Percentiles rank a stretch among this genome's conserved stretches.
Conservation (phyloP, 257 asterid species). For the Scutellaria galericulata region DNA sequence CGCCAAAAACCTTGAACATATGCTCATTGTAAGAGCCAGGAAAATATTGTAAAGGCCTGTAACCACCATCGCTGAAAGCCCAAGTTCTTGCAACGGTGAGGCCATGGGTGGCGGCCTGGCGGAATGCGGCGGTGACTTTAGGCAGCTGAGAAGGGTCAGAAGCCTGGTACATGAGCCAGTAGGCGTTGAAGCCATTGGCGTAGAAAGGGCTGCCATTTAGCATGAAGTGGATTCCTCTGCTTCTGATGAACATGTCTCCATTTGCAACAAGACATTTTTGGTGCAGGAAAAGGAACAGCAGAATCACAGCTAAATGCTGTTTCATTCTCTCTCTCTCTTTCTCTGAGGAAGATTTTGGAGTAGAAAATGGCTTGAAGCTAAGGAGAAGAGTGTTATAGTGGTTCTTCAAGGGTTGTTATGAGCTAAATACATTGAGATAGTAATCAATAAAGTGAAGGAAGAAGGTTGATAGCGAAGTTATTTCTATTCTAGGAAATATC, state of each 20-base stretch:
- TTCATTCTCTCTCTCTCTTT: constrained; percentile 39
- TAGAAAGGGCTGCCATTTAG: constrained; percentile 69
- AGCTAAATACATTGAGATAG: not conserved
- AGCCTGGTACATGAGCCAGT: constrained; percentile 89
- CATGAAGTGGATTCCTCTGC: constrained; percentile 71
- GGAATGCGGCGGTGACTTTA: constrained; percentile 72
- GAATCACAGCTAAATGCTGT: constrained; percentile 40
- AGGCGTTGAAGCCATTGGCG: constrained; percentile 94
- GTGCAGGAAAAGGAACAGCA: constrained; percentile 51
- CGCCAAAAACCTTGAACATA: constrained; percentile 58
- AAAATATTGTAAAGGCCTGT: constrained; percentile 62
- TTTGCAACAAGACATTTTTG: constrained; percentile 43
- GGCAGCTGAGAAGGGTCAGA: constrained; percentile 75
- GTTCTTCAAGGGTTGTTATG: not conserved
- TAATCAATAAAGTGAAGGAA: not conserved
- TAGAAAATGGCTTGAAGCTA: not conserved
- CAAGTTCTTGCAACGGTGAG: constrained; percentile 89
- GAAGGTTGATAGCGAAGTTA: not conserved
- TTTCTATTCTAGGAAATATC: not conserved
- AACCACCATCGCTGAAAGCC: constrained; percentile 96
- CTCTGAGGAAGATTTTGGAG: constrained; percentile 5
- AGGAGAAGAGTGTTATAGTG: not conserved
- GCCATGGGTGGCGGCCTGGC: constrained; percentile 74
- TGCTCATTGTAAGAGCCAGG: constrained; percentile 83
- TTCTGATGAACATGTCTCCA: constrained; percentile 58